Percentiles rank a stretch among this genome's conserved stretches.
Conservation (phyloP, 2,329 filamentous ascomycete species). For the Neophaeococcomyces aloes region DNA sequence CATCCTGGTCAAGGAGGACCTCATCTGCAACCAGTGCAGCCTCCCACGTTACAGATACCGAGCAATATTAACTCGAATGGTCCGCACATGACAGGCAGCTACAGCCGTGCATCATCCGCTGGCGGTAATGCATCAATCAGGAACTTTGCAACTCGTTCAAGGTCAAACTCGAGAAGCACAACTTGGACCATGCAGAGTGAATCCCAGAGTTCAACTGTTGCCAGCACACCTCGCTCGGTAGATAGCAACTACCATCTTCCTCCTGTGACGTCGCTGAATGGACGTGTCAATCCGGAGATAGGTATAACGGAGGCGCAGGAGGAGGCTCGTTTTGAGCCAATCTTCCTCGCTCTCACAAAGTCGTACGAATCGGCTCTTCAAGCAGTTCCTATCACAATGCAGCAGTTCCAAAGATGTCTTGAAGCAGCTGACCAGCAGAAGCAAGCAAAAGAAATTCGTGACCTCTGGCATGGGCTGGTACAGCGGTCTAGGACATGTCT, state of each 20-base stretch:
- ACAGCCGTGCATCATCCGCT: constrained; percentile 14
- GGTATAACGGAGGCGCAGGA: constrained; percentile 62
- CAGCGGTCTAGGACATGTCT: constrained; percentile 60
- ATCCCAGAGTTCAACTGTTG: constrained; percentile 38
- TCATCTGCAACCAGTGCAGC: constrained; percentile 13
- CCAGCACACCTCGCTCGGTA: constrained; percentile 66
- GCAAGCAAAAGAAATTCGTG: constrained; percentile 49
- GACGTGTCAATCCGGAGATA: constrained; percentile 44
- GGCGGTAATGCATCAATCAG: constrained; percentile 11
- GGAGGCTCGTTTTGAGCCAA: constrained; percentile 68
- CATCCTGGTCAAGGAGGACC: constrained; percentile 26
- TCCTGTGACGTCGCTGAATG: constrained; percentile 34
- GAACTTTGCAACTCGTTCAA: constrained; percentile 15
- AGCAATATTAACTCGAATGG: constrained; percentile 36
- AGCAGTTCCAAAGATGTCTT: constrained; percentile 55
- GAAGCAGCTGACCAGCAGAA: constrained; percentile 53
- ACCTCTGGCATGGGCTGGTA: constrained; percentile 61
- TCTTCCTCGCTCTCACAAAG: constrained; percentile 64
- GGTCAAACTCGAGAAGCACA: constrained; percentile 20
- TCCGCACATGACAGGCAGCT: constrained; percentile 30
- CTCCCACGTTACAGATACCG: constrained; percentile 3
- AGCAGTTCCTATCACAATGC: constrained; percentile 58
- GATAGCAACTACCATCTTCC: constrained; percentile 60
- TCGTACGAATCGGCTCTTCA: constrained; percentile 64
- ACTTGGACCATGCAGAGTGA: constrained; percentile 10